Evolutionary conservation across 768 basidiomycete genomes (phyloP), one percentile per base, ranked within the genome.

Genomic region (Multifurca ochricompacta): DNA sequence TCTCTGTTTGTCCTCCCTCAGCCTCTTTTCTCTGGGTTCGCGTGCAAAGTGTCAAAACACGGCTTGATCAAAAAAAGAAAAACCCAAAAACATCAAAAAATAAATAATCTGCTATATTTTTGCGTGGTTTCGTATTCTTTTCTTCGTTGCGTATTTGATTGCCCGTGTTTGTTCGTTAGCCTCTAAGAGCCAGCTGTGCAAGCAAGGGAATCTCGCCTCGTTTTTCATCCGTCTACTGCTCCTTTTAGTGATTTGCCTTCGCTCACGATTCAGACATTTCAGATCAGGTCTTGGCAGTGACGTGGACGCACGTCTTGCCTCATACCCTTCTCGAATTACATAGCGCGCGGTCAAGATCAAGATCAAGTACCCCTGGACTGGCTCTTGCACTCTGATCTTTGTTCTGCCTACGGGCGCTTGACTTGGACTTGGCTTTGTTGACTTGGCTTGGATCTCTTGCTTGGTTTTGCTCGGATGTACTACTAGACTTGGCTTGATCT

Each of bases 311-410:
- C 36, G 48, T 50, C 54, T 31, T 39, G 48, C 48, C 35, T 35
- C 32, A 48, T 48, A 27, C 31, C 3, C 23, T 32, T 16, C 18
- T 25, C 39, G 48, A 27, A 35, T 40, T n/a, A 31, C 21, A 47
- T 39, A 32, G 52, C 52, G 53, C 53, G 46, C 53, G n/a, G 23
- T 54, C 53, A 54, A 54, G 53, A 37, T 30, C 48, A 31, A 44
- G 41, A 8, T 28, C 23, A 49, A n/a, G n/a, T n/a, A n/a, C n/a
- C n/a, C 18, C 48, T 49, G 34, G 54, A 30, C 18, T 25, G 18
- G 3, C 40, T 44, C 30, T 50, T 4, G 11, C 21, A 3, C 40
- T 41, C 40, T 41, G 40, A 9, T 36, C 23, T 25, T 48, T 25
- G 19, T 18, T 50, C 43, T 56, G 48, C 30, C 48, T 32, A 39